Evolutionary conservation across 495 filamentous ascomycete species (phyloP), one percentile per base, ranked within the genome.

Genomic region (Aspergillus olivimuriae): DNA sequence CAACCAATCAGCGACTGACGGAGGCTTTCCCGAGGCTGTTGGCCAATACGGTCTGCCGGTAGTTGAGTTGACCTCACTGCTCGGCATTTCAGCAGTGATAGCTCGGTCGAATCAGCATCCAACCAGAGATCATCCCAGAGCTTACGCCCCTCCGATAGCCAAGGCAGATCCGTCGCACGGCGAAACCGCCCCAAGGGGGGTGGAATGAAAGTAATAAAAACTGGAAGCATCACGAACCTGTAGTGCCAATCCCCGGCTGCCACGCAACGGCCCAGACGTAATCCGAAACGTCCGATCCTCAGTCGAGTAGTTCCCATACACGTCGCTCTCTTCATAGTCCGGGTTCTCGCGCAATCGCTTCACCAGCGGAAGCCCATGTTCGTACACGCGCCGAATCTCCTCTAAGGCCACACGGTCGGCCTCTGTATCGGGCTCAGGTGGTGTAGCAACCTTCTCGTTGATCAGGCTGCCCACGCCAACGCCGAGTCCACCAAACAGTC

Each of bases 351-450:
- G 63, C 21, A 85, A 63, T 18, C 65, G 52, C 44, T 66, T 54
- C 16, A 85, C 77, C 43, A 83, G 55, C 10, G 78, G 74, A 1
- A 82, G 64, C 30, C 55, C 48, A 18, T 63, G 44, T 19, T 70
- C 63, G 34, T 60, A 63, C 18, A 48, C 33, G 1, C 34, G 42
- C 9, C 57, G 39, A n/a, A 70, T 57, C 11, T 44, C 39, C 26
- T 56, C 39, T 18, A 69, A 20, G 36, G 41, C 39, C 9, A 21
- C 15, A 22, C 36, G n/a, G 44, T 73, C 65, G 17, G 62, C 58
- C 2, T 28, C 18, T 8, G 63, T 53, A n/a, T 62, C 69, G 24
- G 64, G 68, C 19, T 18, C 26, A 34, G 53, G 50, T 14, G 67
- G 67, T 11, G 47, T 48, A 18, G 55, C 45, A 22, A 67, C 20